Percentiles rank a stretch among this genome's conserved stretches.
phyloP scores from a whole-genome alignment of 495 filamentous ascomycete genomes.

The Hyaloscypha variabilis region DNA sequence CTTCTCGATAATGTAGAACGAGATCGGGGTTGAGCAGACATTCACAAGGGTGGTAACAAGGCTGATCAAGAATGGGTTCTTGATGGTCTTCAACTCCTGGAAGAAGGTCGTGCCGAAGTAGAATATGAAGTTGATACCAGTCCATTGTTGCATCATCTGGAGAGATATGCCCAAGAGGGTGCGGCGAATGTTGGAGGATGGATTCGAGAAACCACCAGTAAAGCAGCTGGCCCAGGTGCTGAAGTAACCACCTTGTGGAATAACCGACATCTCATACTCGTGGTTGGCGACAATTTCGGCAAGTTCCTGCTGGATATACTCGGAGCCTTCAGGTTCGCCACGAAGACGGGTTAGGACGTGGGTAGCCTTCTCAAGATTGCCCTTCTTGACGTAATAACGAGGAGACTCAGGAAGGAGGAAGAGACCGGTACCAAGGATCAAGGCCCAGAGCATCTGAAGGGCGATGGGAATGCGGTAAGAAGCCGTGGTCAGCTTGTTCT shows the following conservation, averaged over 20 bases:
- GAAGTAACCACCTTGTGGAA: conserved; percentile 62
- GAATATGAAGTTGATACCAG: conserved; percentile 53
- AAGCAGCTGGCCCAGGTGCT: conserved; percentile 72
- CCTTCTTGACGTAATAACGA: conserved; percentile 60
- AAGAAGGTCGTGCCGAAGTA: conserved; percentile 75
- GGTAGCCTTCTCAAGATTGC: conserved; percentile 57
- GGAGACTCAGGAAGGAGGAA: conserved; percentile 62
- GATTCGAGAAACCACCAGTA: conserved; percentile 61
- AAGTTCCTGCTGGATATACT: conserved; percentile 67
- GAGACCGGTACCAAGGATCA: conserved; percentile 62
- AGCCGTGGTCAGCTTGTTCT: conserved; percentile 59
- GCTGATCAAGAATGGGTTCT: conserved; percentile 67
- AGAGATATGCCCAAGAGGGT: conserved; percentile 63
- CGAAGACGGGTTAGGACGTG: conserved; percentile 50
- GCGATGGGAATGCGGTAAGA: conserved; percentile 75
- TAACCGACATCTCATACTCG: conserved; percentile 61
- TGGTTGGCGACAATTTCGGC: conserved; percentile 74
- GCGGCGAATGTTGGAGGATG: conserved; percentile 54
- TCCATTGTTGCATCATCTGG: conserved; percentile 68
- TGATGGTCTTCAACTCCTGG: conserved; percentile 58
- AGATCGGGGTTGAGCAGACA: conserved; percentile 71
- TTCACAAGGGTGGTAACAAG: conserved; percentile 77
- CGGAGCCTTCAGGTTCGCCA: conserved; percentile 59
- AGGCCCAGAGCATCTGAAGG: conserved; percentile 67
- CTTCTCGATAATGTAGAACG: conserved; percentile 63